Evolutionary conservation across 75 land plant genomes (phyloP).

Genomic region (Isoetes taiwanensis): DNA sequence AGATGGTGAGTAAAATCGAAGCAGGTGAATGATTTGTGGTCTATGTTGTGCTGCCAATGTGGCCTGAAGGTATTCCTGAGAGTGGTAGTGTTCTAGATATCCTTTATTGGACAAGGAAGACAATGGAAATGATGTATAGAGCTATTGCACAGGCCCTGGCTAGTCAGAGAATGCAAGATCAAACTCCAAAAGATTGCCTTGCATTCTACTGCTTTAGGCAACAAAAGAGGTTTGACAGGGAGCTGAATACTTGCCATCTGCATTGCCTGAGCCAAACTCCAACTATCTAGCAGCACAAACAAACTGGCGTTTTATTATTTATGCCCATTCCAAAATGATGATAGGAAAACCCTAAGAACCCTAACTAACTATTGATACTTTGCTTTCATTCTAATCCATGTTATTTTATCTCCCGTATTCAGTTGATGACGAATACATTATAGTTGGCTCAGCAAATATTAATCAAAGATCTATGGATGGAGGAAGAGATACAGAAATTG

Average conservation of each 20-base stretch:
- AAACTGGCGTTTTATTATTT: slow-evolving; percentile 34
- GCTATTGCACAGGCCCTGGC: slow-evolving; percentile 25
- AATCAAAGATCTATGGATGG: slow-evolving; percentile 56
- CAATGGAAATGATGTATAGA: slow-evolving; percentile 40
- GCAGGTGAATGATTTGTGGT: too few species aligned
- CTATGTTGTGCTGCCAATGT: too few species aligned
- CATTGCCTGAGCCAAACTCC: slow-evolving; percentile 20
- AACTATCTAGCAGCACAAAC: slow-evolving; percentile 28
- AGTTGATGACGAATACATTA: slow-evolving; percentile 39
- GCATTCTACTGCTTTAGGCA: slow-evolving; percentile 52
- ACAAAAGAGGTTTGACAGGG: slow-evolving; percentile 22
- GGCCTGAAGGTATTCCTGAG: too few species aligned
- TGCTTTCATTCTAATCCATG: background rate
- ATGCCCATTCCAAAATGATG: slow-evolving; percentile 49
- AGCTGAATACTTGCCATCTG: slow-evolving; percentile 18
- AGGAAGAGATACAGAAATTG: slow-evolving; percentile 43
- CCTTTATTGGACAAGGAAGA: slow-evolving; percentile 24
- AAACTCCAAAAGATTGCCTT: slow-evolving; percentile 31
- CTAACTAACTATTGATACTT: too few species aligned
- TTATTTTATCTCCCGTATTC: background rate
- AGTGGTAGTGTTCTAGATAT: slow-evolving; percentile 25
- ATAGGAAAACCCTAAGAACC: slow-evolving; percentile 44
- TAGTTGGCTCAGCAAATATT: slow-evolving; percentile 47
- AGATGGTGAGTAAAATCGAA: too few species aligned
- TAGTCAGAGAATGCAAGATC: slow-evolving; percentile 4